A percentile compares a stretch with the other conserved stretches of the same genome.
phyloP scores from a whole-genome alignment of 352 stramenopile genomes.

The Globisporangium spiculum region DNA sequence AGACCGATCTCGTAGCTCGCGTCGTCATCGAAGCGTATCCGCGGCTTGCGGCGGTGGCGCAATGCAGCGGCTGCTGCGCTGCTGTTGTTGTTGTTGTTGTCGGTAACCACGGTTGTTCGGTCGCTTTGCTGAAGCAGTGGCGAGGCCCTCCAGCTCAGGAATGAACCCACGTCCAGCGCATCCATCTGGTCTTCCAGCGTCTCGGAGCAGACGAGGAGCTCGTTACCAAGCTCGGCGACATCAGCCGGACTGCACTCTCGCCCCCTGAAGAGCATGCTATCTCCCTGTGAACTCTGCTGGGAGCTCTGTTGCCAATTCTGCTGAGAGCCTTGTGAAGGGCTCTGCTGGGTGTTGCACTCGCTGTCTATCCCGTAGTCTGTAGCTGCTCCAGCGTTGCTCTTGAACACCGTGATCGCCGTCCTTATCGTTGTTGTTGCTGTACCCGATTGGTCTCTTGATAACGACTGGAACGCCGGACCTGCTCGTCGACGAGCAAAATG shows the following conservation, averaged over 20 bases:
- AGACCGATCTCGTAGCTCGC: constrained; percentile 9
- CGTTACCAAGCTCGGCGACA: constrained; percentile 10
- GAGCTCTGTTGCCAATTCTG: constrained; percentile 5
- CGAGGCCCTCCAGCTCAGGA: constrained; percentile 4
- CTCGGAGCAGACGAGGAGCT: constrained; percentile 16
- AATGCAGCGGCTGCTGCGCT: not conserved
- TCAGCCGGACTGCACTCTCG: constrained; percentile 13
- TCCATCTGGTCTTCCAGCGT: constrained; percentile 20
- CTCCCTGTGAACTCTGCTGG: constrained; percentile 10
- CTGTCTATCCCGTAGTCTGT: not conserved
- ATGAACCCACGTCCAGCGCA: constrained; percentile 14
- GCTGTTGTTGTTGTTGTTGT: too few relatives aligned
- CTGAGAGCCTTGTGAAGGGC: not conserved
- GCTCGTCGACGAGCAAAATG: constrained; percentile 5
- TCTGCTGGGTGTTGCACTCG: constrained; percentile 1
- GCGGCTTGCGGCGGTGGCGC: constrained; percentile 13
- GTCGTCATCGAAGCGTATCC: constrained; percentile 13
- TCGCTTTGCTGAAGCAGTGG: not conserved
- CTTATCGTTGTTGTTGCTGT: not conserved
- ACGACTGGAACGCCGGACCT: constrained; percentile 8
- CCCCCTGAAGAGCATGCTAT: not conserved
- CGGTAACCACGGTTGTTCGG: not conserved
- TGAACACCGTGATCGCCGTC: not conserved
- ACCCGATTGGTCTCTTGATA: constrained; percentile 5
- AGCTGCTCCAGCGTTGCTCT: not conserved